Percentiles rank a stretch among this genome's conserved stretches.
Conservation (phyloP, 2,329 filamentous ascomycete genomes). For the Decorospora gaudefroyi region DNA sequence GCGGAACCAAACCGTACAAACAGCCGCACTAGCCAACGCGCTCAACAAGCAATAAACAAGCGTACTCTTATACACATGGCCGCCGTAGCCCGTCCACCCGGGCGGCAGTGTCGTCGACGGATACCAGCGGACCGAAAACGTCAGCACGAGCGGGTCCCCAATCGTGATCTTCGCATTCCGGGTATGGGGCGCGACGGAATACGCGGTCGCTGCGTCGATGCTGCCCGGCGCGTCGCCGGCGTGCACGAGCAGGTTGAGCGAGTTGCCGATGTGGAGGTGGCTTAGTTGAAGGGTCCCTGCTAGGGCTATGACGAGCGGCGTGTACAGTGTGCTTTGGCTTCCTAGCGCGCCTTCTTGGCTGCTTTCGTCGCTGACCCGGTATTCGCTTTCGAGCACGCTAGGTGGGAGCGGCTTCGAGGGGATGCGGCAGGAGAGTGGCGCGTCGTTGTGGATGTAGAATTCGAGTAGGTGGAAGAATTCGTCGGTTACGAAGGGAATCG, state of each 20-base stretch:
- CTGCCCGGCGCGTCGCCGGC: slow-evolving; percentile 70
- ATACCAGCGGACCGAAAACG: slow-evolving; percentile 86
- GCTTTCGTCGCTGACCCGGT: slow-evolving; percentile 47
- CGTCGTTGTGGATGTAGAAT: slow-evolving; percentile 98
- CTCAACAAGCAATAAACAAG: slow-evolving; percentile 56
- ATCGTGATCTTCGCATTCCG: slow-evolving; percentile 73
- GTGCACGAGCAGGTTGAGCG: slow-evolving; percentile 86
- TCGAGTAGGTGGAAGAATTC: slow-evolving; percentile 86
- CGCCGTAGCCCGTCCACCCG: slow-evolving; percentile 57
- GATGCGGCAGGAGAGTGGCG: slow-evolving; percentile 86
- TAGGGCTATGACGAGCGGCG: slow-evolving; percentile 85
- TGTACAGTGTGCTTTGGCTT: slow-evolving; percentile 57
- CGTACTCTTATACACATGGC: slow-evolving; percentile 57
- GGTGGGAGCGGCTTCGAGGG: slow-evolving; percentile 70
- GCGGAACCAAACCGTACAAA: slow-evolving; percentile 60
- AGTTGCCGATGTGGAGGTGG: slow-evolving; percentile 83
- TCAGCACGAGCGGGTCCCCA: slow-evolving; percentile 79
- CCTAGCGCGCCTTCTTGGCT: slow-evolving; percentile 46
- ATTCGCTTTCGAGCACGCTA: slow-evolving; percentile 40
- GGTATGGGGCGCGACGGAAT: slow-evolving; percentile 71
- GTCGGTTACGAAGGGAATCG: slow-evolving; percentile 74
- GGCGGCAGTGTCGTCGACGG: slow-evolving; percentile 70
- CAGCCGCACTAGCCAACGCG: slow-evolving; percentile 54
- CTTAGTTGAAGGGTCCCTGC: slow-evolving; percentile 85
- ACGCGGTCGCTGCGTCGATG: slow-evolving; percentile 84